These are phyloP conservation scores for Dentipellis sp. DNA, from an alignment of 768 basidiomycete genomes.

Conservation along the genomic window DNA sequence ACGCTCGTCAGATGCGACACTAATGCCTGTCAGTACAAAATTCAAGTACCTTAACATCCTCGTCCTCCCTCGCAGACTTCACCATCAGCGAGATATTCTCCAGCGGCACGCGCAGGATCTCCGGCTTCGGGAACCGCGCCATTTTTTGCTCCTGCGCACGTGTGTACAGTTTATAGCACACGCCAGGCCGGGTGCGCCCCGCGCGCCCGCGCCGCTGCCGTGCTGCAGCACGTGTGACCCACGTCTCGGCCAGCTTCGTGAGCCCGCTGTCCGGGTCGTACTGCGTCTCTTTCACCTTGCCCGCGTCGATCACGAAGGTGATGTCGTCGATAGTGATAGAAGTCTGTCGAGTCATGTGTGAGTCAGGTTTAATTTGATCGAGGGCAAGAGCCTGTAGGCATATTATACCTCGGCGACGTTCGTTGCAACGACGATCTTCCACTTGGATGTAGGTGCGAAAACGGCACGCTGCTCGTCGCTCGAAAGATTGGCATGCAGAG, in stretches of 20 bases:
- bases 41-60: conserved; percentile 58
- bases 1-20: background rate
- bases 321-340: conserved; percentile 90
- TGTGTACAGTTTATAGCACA: conserved; percentile 87
- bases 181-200: conserved; percentile 73
- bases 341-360: conserved; percentile 35
- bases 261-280: conserved; percentile 64
- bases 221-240: conserved; percentile 72
- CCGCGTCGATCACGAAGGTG: conserved; percentile 75
- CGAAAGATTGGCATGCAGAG: conserved; percentile 85
- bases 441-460: conserved; percentile 50
- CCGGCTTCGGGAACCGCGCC: conserved; percentile 69
- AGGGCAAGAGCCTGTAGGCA: background rate
- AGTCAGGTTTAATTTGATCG: background rate
- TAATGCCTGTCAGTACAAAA: background rate
- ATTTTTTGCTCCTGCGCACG: conserved; percentile 59
- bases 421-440: conserved; percentile 86
- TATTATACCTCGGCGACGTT: conserved; percentile 78
- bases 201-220: conserved; percentile 84
- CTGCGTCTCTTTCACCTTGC: conserved; percentile 79
- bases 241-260: conserved; percentile 69
- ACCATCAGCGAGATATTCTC: conserved; percentile 76
- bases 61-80: conserved; percentile 68
- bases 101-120: conserved; percentile 81
- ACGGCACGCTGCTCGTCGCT: conserved; percentile 75